Base-by-base conservation (phyloP, 2,329 filamentous ascomycete species). In the Fonsecaea pugnacius region DNA sequence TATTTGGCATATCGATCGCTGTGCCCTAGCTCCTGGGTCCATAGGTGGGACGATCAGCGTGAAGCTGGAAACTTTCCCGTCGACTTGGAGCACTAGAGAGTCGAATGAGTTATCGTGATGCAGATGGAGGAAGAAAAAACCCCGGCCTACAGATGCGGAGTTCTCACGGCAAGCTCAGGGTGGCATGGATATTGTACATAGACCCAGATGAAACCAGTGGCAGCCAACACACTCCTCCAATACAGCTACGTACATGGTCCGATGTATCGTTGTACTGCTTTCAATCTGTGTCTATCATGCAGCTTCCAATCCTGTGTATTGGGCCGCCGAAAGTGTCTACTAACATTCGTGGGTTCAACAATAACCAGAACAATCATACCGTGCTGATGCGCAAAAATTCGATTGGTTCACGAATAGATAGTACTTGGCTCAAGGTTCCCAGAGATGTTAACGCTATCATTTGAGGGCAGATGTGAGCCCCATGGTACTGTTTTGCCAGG, bases 41-140 rank as follows among this genome's bases (percentile, higher is more conserved):
- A 89, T 81, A 88, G 95, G 82, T 99, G 95, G 95, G 94, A 99
- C 78, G 91, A 95, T 76, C 95, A 98, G 85, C 91, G 95, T 82
- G 84, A 85, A 73, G 80, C 80, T 65, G 84, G 84, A 67, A 86
- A 82, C 71, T 86, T 86, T 76, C 84, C 84, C 7, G 69, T 73
- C 50, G 69, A 71, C 43, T 62, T 72, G 62, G 64, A 71, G 53
- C 70, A 70, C 40, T 71, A 69, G 60, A 63, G 40, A 40, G 4
- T 6, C 56, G 30, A 35, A 38, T 46, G 61, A 51, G n/a, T 16
- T 32, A 21, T 14, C 32, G 32, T 27, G 24, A 30, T 21, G 51
- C 36, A 43, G 38, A 59, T 12, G 35, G 38, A 12, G 36, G 27
- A 12, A 30, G 10, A 24, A 38, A 36, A 59, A 46, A 14, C 27